A percentile compares a stretch with the other conserved stretches of the same genome.
Evolutionary conservation across 768 basidiomycete species (phyloP).

Genomic region (Terana coerulea): DNA sequence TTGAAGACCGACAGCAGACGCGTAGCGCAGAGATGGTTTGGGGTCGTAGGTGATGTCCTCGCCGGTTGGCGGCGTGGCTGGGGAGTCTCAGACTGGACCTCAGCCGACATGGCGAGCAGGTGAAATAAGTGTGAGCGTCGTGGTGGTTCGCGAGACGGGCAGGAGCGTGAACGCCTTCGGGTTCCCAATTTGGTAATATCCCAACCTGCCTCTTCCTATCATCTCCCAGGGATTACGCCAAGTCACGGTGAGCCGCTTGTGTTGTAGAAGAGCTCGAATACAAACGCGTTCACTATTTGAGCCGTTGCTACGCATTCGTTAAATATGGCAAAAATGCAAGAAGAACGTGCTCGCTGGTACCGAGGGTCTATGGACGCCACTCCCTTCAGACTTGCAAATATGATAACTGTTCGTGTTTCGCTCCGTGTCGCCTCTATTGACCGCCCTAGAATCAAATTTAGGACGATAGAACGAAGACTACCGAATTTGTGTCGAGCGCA

Average conservation of each 20-base stretch:
- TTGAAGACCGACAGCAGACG: slow-evolving; percentile 58
- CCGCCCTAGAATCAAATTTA: neutral
- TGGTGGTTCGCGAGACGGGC: slow-evolving; percentile 9
- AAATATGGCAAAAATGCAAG: no score
- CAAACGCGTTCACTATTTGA: no score
- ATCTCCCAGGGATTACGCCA: neutral
- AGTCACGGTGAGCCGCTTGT: no score
- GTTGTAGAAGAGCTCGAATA: no score
- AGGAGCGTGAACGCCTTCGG: slow-evolving; percentile 8
- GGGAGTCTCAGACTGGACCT: slow-evolving; percentile 10
- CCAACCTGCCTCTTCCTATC: slow-evolving; percentile 1
- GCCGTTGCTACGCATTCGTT: no score
- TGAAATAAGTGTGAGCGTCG: slow-evolving; percentile 12
- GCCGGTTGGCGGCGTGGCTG: slow-evolving; percentile 8
- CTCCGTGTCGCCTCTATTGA: neutral
- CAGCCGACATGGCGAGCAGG: slow-evolving; percentile 23
- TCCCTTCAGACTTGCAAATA: slow-evolving; percentile 11
- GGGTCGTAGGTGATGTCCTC: slow-evolving; percentile 35
- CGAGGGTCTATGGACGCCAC: neutral
- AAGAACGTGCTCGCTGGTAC: no score
- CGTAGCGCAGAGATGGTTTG: slow-evolving; percentile 53
- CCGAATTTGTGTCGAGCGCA: slow-evolving; percentile 4
- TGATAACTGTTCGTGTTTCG: slow-evolving; percentile 12
- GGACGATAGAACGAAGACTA: neutral
- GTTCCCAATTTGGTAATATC: neutral